Base-by-base conservation (phyloP, 148 eudicot species). In the Oxyria digyna region DNA sequence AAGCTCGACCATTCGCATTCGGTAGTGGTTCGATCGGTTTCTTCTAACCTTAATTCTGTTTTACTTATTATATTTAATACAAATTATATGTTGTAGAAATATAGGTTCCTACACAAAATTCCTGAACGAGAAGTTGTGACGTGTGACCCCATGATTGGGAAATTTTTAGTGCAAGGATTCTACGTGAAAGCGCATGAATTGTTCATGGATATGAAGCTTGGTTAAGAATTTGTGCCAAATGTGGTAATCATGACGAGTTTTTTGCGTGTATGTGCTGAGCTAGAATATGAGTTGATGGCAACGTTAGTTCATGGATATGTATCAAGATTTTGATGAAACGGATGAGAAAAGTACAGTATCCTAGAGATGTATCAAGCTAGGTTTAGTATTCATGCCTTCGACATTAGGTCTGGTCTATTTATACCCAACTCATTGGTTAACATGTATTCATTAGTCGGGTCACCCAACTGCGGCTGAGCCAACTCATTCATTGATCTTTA, bases 401-500 rank as follows among this genome's bases (percentile, higher is more conserved):
- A 84, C 74, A 40, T 85, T 32, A 79, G 80, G 73, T 71, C 11
- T 48, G 90, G 87, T 79, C 43, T 85, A 18, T n/a, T 89, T 83
- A 79, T 87, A 38, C 73, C 84, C 59, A 87, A 87, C 72, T 84
- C 93, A 0, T 75, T 85, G 76, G 80, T 87, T 54, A 87, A 90
- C 63, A 85, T 85, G 88, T 87, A 90, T 54, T 78, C 90, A 27
- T n/a, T 85, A 90, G 76, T 80, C 80, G 26, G 81, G 84, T 33
- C 65, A 70, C 12, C 59, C 74, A 11, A 70, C 23, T 12, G 52
- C 77, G 74, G 90, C 96, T 42, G 87, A 42, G 81, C 87, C 20
- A 89, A 89, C 69, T 77, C 89, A 35, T 85, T 89, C 42, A 54
- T 89, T 45, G 96, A 87, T 72, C 75, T 89, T 40, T 89, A 89